Evolutionary conservation across 2,329 filamentous ascomycete species (phyloP), one percentile per base, ranked within the genome.

Genomic region (Chrysosporium queenslandicum): DNA sequence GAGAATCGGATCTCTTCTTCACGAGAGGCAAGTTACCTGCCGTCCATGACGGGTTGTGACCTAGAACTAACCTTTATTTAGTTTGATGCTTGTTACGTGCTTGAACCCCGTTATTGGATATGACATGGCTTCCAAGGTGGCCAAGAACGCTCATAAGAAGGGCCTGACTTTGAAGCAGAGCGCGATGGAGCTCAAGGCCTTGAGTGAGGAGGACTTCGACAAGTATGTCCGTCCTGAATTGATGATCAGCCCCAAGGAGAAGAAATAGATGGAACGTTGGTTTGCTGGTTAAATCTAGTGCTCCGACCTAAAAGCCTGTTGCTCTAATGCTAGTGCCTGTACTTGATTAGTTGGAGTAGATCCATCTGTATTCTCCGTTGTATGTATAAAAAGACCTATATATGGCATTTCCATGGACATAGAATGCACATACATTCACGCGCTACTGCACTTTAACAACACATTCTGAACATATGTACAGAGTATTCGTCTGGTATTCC

Each of bases 61-160:
- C 66, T 58, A 29, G 4, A 9, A 65, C 58, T 52, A 27, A 59
- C 48, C 53, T 41, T 30, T 47, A 21, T 40, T 23, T 12, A 94
- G 88, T 66, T 79, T 98, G 63, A 98, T 98, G 92, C 80, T 97
- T 60, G 92, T 97, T 32, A 98, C 92, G 59, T 96, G 91, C 78
- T 78, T 97, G 58, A 96, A 96, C 79, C 89, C 90, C 61, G 87
- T 94, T 71, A 96, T 97, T 67, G 91, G 90, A 55, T 95, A 96
- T 72, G 90, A 96, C 68, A 94, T 94, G 87, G 90, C 90, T 49
- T 89, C 84, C 72, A 94, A 94, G 77, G 90, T 95, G 21, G 90
- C 90, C 65, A 96, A 96, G 83, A 94, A 98, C 67, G 92, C 92
- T 14, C 92, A 98, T 77, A 96, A 96, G 81, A 97, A 97, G 81